Base-by-base conservation (phyloP, 768 basidiomycete species). In the Agaricus blazei region DNA sequence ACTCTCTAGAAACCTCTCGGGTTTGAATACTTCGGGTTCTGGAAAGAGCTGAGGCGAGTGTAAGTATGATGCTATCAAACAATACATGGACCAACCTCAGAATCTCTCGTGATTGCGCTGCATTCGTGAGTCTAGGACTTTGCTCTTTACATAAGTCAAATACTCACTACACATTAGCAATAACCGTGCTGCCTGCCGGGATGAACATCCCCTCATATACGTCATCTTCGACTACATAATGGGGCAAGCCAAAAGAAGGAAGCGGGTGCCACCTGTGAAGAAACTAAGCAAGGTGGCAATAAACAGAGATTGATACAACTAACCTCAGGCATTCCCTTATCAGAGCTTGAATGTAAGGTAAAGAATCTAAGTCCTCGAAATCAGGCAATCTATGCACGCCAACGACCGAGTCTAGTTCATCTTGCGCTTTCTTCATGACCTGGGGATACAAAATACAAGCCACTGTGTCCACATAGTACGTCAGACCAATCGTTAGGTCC, bases 151-250 rank as follows among this genome's bases (percentile, higher is more conserved):
- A 44, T 9, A 47, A 31, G 14, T n/a, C 41, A 19, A 11, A 29
- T 2, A 64, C 66, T 6, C 42, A 65, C 66, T 61, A 63, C 27
- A 67, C 48, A 37, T 65, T 67, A 0, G 64, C 62, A 36, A 62
- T 54, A 2, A 67, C 52, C 3, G 63, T 63, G 8, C 59, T 67
- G 9, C 69, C 73, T 40, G 69, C 69, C 4, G 73, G 73, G 26
- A 76, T 71, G 43, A 67, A 61, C 61, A 68, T 70, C 1, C 66
- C 70, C 0, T 71, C 57, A 53, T 76, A 72, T 0, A 64, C 61
- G 48, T 75, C 73, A 46, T 76, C 74, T 36, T 63, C 62, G 24
- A 60, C 66, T n/a, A 63, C 57, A 7, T 64, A 61, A 56, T 76
- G 75, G 0, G 73, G 68, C 6, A 75, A 58, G 3, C 65, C 72